Base-by-base conservation (phyloP, 768 basidiomycete species). In the Crucibulum laeve region DNA sequence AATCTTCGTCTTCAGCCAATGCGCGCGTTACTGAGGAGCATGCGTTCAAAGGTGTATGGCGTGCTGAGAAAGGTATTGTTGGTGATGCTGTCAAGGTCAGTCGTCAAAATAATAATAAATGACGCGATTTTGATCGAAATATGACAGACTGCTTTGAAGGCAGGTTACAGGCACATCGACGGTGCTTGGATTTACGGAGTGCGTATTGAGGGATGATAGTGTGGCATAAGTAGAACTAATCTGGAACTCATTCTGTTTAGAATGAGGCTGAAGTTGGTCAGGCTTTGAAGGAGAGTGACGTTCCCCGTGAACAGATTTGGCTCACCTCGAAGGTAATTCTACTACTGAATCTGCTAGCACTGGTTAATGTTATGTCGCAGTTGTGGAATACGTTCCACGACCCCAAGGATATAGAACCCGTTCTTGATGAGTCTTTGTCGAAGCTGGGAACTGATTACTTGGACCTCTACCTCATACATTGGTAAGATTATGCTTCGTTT, bases 401-500 rank as follows among this genome's bases (percentile, higher is more conserved):
- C 3, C 87, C 88, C 0, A 78, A 83, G 45, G 82, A 87, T 52
- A 73, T 90, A 19, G 86, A 87, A 54, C 53, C 73, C 1, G 71
- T 70, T 8, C 69, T 90, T 6, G 82, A 88, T 51, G 80, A 87
- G 45, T 79, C 84, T 0, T 70, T 87, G 5, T 48, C 61, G 6
- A 74, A 69, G 49, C 74, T 89, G 2, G 74, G 76, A 2, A 80
- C 77, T 1, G 74, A 82, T 32, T 89, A 90, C 59, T 70, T 92
- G 40, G 88, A 91, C 58, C 59, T 91, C 38, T 91, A 90, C 57
- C 65, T 92, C 39, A 85, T 90, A 46, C 87, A 89, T 55, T 91
- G 86, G 86, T 84, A 53, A 13, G 64, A 51, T 10, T 43, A 40
- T 41, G 43, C 45, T 34, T 44, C 30, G 39, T 19, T 24, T 32